Evolutionary conservation across 306 rosid genomes (phyloP).

Genomic region (Castanea mollissima): DNA sequence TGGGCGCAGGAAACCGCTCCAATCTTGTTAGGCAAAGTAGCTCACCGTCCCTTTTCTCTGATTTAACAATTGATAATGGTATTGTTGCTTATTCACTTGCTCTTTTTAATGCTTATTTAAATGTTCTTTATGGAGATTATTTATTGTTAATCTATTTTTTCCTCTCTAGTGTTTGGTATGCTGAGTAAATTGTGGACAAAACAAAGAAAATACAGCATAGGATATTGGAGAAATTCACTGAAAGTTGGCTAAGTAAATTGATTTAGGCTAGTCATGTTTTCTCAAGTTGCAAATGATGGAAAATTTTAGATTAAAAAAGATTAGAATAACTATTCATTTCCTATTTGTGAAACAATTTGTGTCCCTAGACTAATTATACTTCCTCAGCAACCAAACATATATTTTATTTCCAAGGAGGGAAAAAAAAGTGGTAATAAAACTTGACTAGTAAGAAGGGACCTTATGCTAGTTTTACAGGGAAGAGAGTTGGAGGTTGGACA

Average conservation of each 20-base stretch:
- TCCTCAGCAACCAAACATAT: slow-evolving; percentile 3
- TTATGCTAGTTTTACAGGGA: slow-evolving; percentile 1
- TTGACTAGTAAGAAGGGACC: neutral
- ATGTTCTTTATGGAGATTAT: no score
- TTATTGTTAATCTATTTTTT: neutral
- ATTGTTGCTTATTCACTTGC: slow-evolving; percentile 12
- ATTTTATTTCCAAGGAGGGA: neutral
- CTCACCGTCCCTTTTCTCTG: slow-evolving; percentile 65
- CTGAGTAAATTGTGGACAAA: neutral
- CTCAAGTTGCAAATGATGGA: neutral
- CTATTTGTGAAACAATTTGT: neutral
- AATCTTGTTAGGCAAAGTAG: slow-evolving; percentile 63
- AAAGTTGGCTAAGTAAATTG: neutral
- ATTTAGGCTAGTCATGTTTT: neutral
- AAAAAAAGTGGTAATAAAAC: slow-evolving; percentile 9
- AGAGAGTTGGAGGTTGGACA: slow-evolving; percentile 27
- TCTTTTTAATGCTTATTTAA: neutral
- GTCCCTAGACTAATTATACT: neutral
- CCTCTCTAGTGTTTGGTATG: neutral
- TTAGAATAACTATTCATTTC: neutral
- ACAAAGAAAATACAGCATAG: neutral
- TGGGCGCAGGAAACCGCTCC: slow-evolving; percentile 40
- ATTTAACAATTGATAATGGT: slow-evolving; percentile 53
- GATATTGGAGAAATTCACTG: neutral
- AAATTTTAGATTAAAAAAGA: neutral